Base-by-base conservation (phyloP, 176 grass and related monocot species). In the Ananas comosus region DNA sequence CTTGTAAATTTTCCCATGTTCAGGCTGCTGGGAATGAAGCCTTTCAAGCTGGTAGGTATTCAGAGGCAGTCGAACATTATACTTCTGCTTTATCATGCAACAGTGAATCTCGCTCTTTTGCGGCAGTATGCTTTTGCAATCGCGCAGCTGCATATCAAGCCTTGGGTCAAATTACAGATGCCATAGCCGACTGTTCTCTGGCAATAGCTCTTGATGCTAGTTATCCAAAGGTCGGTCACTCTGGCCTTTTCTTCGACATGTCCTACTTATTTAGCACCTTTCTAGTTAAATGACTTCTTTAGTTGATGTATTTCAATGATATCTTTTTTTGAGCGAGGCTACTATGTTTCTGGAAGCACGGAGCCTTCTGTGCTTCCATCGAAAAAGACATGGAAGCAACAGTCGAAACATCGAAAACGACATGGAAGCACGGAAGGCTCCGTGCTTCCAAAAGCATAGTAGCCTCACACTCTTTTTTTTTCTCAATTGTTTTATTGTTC, bases 121-220 rank as follows among this genome's bases (percentile, higher is more conserved):
- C 84, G 74, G 89, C 93, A 64, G 65, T 97, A 51, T 92, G 88
- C 74, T 85, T 92, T 79, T 86, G 84, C 75, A 97, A 97, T 70
- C 89, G 89, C 59, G 89, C 93, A 63, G 86, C 93, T 51, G 82
- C 93, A 64, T 90, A 87, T 75, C 93, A 92, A 85, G 86, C 84
- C 69, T 74, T 87, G n/a, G 81, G 79, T 11, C 93, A 92, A 70
- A 87, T 92, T 77, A 80, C 86, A 51, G 89, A 92, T 81, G 86
- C 93, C 66, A 85, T 97, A 72, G 89, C 93, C 53, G 93, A 97
- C 85, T 97, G 89, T 61, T 92, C 86, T 7, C 68, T 97, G 18
- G 83, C 93, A 73, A 85, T 97, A 74, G 86, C 84, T 53, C 81
- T 97, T 69, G 81, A 92, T 68, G 24, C 82, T 59, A 83, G 64